Evolutionary conservation across 148 eudicot genomes (phyloP).

Genomic region (Rhododendron henanense): DNA sequence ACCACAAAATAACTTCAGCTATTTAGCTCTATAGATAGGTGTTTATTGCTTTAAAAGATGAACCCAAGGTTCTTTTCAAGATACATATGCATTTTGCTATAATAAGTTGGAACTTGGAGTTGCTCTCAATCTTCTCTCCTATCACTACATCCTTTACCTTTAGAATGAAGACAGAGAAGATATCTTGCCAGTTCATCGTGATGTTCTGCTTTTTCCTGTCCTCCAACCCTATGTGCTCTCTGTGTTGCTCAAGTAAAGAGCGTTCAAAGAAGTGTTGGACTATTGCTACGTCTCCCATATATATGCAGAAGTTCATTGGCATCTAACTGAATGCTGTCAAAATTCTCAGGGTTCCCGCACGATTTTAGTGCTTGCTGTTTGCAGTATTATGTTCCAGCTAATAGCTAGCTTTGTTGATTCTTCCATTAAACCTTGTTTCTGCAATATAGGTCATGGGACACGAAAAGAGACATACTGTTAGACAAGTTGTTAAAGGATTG

Average conservation of each 20-base stretch:
- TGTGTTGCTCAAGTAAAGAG: not conserved
- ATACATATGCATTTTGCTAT: not conserved
- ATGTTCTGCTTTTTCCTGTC: too few relatives aligned
- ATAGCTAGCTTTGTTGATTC: not conserved
- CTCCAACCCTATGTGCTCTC: not conserved
- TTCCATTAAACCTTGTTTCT: not conserved
- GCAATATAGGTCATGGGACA: slow-evolving; percentile 58
- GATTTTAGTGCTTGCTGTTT: not conserved
- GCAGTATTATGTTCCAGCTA: slow-evolving; percentile 1
- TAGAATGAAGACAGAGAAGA: not conserved
- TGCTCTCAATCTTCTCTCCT: not conserved
- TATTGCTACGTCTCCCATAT: not conserved
- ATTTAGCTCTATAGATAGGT: not conserved
- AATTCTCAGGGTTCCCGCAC: not conserved
- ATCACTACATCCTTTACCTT: not conserved
- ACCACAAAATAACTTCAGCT: not conserved
- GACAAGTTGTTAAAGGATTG: slow-evolving; percentile 72
- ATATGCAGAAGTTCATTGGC: not conserved
- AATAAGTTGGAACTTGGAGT: not conserved
- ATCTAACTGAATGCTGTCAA: not conserved
- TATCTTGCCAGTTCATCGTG: not conserved
- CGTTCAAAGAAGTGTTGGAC: not conserved
- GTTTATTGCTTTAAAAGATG: not conserved
- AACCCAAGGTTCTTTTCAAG: not conserved
- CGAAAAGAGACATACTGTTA: slow-evolving; percentile 53